Conservation (phyloP, 257 asterid species). For the Solanum neorickii region DNA sequence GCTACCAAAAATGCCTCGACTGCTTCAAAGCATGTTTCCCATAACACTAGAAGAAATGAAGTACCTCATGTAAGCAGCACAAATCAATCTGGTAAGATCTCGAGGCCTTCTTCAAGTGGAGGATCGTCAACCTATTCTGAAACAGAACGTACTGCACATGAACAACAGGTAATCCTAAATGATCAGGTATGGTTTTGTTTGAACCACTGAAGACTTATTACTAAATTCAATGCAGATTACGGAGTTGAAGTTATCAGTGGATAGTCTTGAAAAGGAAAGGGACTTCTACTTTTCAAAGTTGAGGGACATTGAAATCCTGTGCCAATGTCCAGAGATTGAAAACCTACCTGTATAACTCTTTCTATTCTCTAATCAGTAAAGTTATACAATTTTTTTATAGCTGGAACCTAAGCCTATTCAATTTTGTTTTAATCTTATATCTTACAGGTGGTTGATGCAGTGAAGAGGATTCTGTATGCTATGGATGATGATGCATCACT, state of each 20-base stretch:
- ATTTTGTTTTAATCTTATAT: not conserved
- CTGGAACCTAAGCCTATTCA: not conserved
- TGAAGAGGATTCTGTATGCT: conserved; percentile 59
- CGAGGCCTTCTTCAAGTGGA: conserved; percentile 67
- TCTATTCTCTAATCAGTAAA: not conserved
- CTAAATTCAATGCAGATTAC: conserved; percentile 43
- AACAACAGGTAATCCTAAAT: conserved; percentile 43
- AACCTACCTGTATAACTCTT: conserved; percentile 36
- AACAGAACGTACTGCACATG: conserved; percentile 47
- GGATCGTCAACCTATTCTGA: conserved; percentile 43
- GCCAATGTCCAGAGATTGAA: conserved; percentile 69
- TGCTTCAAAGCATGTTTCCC: conserved; percentile 39
- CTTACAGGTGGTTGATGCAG: conserved; percentile 58
- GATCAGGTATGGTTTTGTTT: not conserved
- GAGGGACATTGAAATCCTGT: conserved; percentile 78
- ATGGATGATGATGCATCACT: conserved; percentile 55
- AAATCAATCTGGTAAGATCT: conserved; percentile 40
- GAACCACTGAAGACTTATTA: not conserved
- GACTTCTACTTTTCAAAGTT: conserved; percentile 83
- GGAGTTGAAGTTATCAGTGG: conserved; percentile 71
- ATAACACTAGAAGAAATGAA: conserved; percentile 43
- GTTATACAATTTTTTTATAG: too few species aligned
- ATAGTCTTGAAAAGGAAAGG: conserved; percentile 87
- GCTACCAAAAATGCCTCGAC: conserved; percentile 41
- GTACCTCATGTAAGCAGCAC: conserved; percentile 23